phyloP scores from a whole-genome alignment of 169 alveolate genomes.

The Amoebophrya sp. region DNA sequence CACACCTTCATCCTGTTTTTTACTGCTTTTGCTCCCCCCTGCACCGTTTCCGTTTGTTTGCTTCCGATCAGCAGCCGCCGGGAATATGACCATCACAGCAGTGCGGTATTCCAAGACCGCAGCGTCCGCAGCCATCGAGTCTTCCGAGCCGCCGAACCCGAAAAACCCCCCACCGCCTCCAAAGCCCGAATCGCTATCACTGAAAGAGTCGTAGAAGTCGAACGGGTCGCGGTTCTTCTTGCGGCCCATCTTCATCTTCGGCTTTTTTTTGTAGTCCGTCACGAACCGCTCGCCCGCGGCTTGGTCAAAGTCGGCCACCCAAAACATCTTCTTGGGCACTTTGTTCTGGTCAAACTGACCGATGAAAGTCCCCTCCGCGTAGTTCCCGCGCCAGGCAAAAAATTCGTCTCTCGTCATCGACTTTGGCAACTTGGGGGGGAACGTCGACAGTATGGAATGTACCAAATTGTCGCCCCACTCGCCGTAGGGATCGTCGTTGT shows the following conservation, averaged over 20 bases:
- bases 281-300: neutral
- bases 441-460: neutral
- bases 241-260: neutral
- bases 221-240: neutral
- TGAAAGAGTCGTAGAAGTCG: neutral
- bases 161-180: neutral
- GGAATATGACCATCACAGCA: neutral
- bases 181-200: neutral
- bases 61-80: neutral
- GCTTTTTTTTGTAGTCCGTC: neutral
- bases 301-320: neutral
- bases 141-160: constrained; percentile 3
- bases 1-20: neutral
- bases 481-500: constrained; percentile 12
- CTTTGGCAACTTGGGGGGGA: neutral
- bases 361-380: neutral
- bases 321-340: neutral
- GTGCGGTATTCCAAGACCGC: neutral
- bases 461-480: neutral
- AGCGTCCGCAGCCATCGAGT: neutral
- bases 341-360: neutral
- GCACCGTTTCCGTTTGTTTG: neutral
- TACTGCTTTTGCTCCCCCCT: neutral
- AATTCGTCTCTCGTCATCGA: neutral
- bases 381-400: neutral